Conservation (phyloP, 2,329 filamentous ascomycete species). For the Hortaea werneckii region DNA sequence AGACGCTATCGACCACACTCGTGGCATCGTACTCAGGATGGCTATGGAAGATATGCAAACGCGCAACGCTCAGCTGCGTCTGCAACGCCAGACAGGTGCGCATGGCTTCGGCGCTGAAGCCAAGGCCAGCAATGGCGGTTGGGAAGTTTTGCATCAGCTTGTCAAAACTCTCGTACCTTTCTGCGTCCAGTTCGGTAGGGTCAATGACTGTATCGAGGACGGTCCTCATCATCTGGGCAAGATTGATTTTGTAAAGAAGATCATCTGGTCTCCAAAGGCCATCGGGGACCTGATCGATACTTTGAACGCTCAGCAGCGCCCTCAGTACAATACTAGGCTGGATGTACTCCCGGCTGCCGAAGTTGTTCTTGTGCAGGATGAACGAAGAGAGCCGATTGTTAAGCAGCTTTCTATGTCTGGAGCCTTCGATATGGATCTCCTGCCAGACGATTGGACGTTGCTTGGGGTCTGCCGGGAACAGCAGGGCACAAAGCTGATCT, state of each 20-base stretch:
- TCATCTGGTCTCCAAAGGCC: constrained; percentile 30
- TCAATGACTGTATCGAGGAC: constrained; percentile 24
- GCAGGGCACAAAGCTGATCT: constrained; percentile 17
- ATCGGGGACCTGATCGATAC: constrained; percentile 12
- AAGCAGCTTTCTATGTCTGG: constrained; percentile 30
- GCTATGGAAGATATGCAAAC: constrained; percentile 10
- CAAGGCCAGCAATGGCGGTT: constrained; percentile 13
- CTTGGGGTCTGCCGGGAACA: constrained; percentile 19
- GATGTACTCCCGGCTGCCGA: constrained; percentile 33
- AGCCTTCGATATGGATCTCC: constrained; percentile 25
- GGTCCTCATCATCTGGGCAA: constrained; percentile 31
- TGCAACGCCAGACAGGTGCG: constrained; percentile 16
- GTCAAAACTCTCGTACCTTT: constrained; percentile 15
- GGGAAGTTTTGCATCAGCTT: constrained; percentile 15
- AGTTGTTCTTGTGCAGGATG: constrained; percentile 26
- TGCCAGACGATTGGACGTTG: constrained; percentile 17
- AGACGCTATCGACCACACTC: constrained; percentile 12
- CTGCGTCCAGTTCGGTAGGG: constrained; percentile 17
- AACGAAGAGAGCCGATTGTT: constrained; percentile 26
- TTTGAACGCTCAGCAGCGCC: constrained; percentile 27
- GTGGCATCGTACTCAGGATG: constrained; percentile 12
- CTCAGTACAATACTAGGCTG: constrained; percentile 29
- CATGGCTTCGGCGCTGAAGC: constrained; percentile 10
- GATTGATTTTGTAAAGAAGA: constrained; percentile 36
- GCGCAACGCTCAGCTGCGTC: constrained; percentile 18